Percentiles rank a stretch among this genome's conserved stretches.
Conservation (phyloP, 2,329 filamentous ascomycete genomes). For the Fusarium domesticum region DNA sequence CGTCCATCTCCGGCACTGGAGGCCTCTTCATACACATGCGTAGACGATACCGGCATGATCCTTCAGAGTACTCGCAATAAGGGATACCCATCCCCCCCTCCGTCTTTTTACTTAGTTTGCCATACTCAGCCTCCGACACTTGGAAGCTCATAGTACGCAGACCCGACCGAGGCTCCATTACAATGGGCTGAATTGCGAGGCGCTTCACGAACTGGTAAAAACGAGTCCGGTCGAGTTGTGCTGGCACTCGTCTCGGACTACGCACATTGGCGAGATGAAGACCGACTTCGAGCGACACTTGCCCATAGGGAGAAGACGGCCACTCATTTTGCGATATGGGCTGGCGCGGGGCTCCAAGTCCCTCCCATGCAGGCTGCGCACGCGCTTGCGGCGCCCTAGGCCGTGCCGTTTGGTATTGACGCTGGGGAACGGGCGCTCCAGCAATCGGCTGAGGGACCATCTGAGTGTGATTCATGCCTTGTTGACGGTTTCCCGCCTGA, state of each 20-base stretch:
- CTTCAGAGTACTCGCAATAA: slow-evolving; percentile 43
- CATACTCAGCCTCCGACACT: slow-evolving; percentile 38
- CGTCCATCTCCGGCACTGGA: slow-evolving; percentile 29
- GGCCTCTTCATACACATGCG: slow-evolving; percentile 53
- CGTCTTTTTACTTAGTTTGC: slow-evolving; percentile 35
- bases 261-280: slow-evolving; percentile 47
- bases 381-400: too few species aligned
- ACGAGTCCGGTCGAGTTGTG: slow-evolving; percentile 28
- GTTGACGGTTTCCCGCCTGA: neutral
- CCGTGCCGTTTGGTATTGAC: neutral
- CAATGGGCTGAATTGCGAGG: slow-evolving; percentile 48
- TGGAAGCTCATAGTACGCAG: slow-evolving; percentile 48
- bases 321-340: slow-evolving; percentile 31
- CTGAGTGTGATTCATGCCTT: slow-evolving; percentile 4
- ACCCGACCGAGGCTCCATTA: slow-evolving; percentile 34
- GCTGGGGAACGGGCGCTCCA: neutral
- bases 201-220: slow-evolving; percentile 58
- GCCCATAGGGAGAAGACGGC: slow-evolving; percentile 42
- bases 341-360: neutral
- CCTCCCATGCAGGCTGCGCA: neutral
- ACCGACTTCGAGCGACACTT: slow-evolving; percentile 40
- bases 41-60: slow-evolving; percentile 63
- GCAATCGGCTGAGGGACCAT: neutral
- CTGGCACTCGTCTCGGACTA: slow-evolving; percentile 46
- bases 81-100: slow-evolving; percentile 31